These are phyloP conservation scores for Trichoderma cornu-damae DNA, from an alignment of 2,329 filamentous ascomycete species.

Conservation along the genomic window DNA sequence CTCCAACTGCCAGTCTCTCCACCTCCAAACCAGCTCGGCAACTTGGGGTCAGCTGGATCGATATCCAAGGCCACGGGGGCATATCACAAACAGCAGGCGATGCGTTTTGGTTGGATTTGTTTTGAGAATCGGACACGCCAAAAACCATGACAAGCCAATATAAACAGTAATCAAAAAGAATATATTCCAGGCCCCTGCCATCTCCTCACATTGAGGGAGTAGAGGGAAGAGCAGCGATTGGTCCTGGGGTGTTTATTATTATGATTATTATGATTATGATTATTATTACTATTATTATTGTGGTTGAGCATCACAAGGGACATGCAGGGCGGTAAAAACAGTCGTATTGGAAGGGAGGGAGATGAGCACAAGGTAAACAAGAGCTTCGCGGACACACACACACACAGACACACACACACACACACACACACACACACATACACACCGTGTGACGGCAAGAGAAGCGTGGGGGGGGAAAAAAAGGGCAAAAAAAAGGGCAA, in stretches of 20 bases:
- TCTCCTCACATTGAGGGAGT: background rate
- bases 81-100: background rate
- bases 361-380: background rate
- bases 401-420: no score
- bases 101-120: background rate
- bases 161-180: background rate
- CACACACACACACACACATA: no score
- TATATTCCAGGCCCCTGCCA: background rate
- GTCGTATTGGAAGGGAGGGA: background rate
- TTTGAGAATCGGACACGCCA: background rate
- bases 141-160: background rate
- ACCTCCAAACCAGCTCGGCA: background rate
- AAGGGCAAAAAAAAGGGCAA: background rate
- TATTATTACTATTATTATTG: no score
- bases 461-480: background rate
- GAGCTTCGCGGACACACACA: no score
- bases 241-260: background rate
- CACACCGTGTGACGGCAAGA: background rate
- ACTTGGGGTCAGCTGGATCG: background rate
- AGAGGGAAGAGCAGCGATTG: background rate
- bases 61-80: background rate
- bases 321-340: background rate
- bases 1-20: constrained; percentile 1
- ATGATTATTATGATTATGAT: no score
- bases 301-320: background rate